These are phyloP conservation scores for Aphanocladium album DNA, from an alignment of 2,329 filamentous ascomycete species.

Conservation along the genomic window DNA sequence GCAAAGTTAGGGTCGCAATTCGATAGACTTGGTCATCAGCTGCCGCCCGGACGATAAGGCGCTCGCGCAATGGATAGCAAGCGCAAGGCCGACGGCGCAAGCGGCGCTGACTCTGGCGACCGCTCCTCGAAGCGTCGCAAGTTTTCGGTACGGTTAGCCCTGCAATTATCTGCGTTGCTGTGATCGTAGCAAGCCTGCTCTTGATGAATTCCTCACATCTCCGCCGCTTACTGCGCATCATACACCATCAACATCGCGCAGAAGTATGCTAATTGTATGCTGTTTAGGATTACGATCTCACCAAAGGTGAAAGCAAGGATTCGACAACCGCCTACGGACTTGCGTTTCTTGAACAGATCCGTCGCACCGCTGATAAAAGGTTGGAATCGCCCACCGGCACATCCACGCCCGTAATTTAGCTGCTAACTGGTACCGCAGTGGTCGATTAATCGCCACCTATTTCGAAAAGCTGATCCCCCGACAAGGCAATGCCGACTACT, in stretches of 20 bases:
- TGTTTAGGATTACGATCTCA: slow-evolving; percentile 41
- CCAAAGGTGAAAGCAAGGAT: slow-evolving; percentile 57
- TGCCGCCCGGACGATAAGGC: background rate
- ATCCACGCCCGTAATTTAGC: background rate
- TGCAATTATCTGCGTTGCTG: background rate
- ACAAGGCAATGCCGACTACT: slow-evolving; percentile 67
- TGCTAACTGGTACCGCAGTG: slow-evolving; percentile 41
- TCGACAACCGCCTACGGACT: slow-evolving; percentile 68
- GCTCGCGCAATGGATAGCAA: slow-evolving; percentile 48
- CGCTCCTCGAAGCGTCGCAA: slow-evolving; percentile 53
- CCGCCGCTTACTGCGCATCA: background rate
- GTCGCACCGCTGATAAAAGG: slow-evolving; percentile 76
- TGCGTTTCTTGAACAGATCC: slow-evolving; percentile 69
- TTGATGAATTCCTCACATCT: background rate
- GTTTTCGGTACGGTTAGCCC: slow-evolving; percentile 38
- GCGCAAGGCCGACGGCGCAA: slow-evolving; percentile 48
- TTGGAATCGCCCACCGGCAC: slow-evolving; percentile 37
- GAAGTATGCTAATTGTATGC: background rate
- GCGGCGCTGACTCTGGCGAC: slow-evolving; percentile 43
- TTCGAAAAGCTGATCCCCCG: slow-evolving; percentile 69
- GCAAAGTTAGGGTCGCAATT: background rate
- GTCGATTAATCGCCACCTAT: slow-evolving; percentile 66
- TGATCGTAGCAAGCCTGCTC: background rate
- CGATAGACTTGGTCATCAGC: background rate
- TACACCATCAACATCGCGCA: background rate